These are phyloP conservation scores for Triadica sebifera DNA, from an alignment of 345 rosid genomes.

Conservation along the genomic window DNA sequence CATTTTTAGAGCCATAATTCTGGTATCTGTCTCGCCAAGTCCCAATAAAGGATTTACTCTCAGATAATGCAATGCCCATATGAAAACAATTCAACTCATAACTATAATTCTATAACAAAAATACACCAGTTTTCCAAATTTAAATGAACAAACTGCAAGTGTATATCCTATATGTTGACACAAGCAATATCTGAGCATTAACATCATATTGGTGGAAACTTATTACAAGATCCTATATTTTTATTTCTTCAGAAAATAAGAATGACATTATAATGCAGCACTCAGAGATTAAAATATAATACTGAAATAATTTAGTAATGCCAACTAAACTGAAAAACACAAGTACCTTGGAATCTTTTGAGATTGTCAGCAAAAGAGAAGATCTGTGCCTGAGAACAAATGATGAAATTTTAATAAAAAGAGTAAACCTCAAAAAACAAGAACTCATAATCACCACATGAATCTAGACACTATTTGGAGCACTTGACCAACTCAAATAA, in stretches of 20 bases:
- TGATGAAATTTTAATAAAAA: background rate
- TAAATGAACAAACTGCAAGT: background rate
- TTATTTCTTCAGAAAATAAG: background rate
- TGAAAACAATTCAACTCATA: background rate
- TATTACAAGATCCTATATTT: background rate
- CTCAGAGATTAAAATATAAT: background rate
- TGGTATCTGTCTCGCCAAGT: background rate
- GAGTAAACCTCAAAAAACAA: background rate
- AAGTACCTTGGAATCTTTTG: slow-evolving; percentile 63
- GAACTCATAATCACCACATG: background rate
- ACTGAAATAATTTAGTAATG: background rate
- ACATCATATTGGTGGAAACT: background rate
- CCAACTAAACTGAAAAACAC: background rate
- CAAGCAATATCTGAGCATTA: background rate
- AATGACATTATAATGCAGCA: background rate
- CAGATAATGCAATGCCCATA: background rate
- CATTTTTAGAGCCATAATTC: background rate
- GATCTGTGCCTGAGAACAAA: slow-evolving; percentile 42
- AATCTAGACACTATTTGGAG: background rate
- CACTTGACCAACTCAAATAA: background rate
- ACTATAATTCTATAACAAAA: background rate
- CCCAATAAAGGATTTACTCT: background rate
- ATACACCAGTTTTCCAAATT: no score
- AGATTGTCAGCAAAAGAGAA: slow-evolving; percentile 53
- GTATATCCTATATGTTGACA: background rate